phyloP scores from a whole-genome alignment of 305 asterid species.

The Fraxinus sp. region DNA sequence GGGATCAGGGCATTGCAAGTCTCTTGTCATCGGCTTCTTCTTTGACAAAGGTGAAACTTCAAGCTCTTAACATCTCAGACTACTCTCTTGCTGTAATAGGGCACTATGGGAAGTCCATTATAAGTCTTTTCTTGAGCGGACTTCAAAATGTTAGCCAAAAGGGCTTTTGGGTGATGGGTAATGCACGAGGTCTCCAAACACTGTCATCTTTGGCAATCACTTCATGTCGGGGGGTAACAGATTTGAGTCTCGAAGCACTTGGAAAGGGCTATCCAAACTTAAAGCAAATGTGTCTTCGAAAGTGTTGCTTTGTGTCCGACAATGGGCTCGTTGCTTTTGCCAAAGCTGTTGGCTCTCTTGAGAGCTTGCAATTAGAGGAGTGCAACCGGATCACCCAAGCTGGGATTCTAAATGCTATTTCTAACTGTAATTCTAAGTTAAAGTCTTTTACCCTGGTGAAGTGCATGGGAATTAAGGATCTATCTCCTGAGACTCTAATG shows the following conservation, averaged over 20 bases:
- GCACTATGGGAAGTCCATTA: slow-evolving; percentile 66
- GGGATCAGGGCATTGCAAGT: slow-evolving; percentile 76
- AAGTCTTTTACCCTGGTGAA: slow-evolving; percentile 66
- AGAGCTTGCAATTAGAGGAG: slow-evolving; percentile 77
- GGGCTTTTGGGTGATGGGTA: slow-evolving; percentile 97
- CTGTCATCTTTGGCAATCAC: slow-evolving; percentile 58
- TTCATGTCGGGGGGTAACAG: slow-evolving; percentile 68
- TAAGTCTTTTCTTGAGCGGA: slow-evolving; percentile 52
- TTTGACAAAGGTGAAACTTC: slow-evolving; percentile 71
- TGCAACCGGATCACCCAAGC: slow-evolving; percentile 75
- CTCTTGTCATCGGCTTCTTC: slow-evolving; percentile 53
- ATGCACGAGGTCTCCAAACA: slow-evolving; percentile 57
- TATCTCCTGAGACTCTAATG: slow-evolving; percentile 38
- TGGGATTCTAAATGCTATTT: slow-evolving; percentile 61
- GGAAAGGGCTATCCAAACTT: slow-evolving; percentile 66
- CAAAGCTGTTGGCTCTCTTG: slow-evolving; percentile 56
- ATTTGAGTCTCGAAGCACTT: slow-evolving; percentile 69
- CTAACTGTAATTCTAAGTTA: slow-evolving; percentile 57
- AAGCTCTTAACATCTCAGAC: slow-evolving; percentile 63
- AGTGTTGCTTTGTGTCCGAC: slow-evolving; percentile 78
- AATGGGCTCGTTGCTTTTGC: slow-evolving; percentile 72
- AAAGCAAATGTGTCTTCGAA: slow-evolving; percentile 58
- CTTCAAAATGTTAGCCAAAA: slow-evolving; percentile 86
- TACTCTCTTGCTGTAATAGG: slow-evolving; percentile 81
- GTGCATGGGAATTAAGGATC: slow-evolving; percentile 80